Base-by-base conservation (phyloP, 2,329 filamentous ascomycete genomes). In the Apiospora hydei region DNA sequence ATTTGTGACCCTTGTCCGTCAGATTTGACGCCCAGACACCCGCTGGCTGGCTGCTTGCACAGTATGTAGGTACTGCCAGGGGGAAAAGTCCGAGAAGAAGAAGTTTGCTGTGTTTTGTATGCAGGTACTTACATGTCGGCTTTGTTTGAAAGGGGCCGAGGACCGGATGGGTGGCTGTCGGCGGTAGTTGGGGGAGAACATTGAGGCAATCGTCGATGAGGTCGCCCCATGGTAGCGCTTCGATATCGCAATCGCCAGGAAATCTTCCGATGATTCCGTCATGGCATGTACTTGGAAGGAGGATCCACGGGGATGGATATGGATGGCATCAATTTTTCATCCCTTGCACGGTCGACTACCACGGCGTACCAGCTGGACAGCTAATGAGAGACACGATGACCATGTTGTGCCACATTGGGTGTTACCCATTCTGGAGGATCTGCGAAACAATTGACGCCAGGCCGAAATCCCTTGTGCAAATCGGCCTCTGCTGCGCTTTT, bases 361-460 rank as follows among this genome's bases (percentile, higher is more conserved):
- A 61, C 30, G 26, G 51, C 16, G 18, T 57, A 13, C 16, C 44
- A 8, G 44, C 7, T 47, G 44, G 44, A 47, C 18, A 24, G 49
- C 51, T 30, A 57, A 18, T 34, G 34, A 57, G 26, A 57, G 51
- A 57, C 26, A 57, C 51, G 34, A 34, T 57, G 26, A 34, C 51
- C 26, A 57, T 30, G 26, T 30, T 57, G 51, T 57, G 8, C 51
- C 51, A 57, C 51, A 34, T 26, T 4, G 21, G 30, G 34, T 41
- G 57, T 41, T n/a, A 64, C 57, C 57, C 30, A 26, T 51, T 68
- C 18, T 26, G 34, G 43, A 71, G 46, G 71, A 72, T 72, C 71
- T 71, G 26, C 71, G 71, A 72, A 72, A 72, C 71, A 72, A 69
- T 70, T 41, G 69, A 34, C 69, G 69, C 47, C 47, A 57, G 44